A percentile compares a stretch with the other conserved stretches of the same genome.
These are phyloP conservation scores for Syzygium aromaticum DNA, from an alignment of 345 rosid genomes.

Conservation along the genomic window DNA sequence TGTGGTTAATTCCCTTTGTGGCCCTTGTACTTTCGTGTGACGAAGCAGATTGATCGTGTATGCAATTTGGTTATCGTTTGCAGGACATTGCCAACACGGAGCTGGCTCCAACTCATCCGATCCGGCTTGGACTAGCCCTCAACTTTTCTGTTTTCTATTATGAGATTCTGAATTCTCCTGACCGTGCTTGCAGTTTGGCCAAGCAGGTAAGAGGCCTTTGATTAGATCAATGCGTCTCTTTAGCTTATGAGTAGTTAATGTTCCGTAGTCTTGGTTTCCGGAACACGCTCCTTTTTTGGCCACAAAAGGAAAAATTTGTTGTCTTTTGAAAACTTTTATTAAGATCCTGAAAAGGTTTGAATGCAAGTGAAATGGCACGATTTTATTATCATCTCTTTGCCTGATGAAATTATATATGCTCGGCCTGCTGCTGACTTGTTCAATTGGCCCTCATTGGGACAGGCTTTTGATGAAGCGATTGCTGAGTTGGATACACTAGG, in stretches of 20 bases:
- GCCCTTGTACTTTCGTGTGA: background rate
- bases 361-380: background rate
- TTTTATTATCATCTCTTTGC: background rate
- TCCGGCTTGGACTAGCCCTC: conserved; percentile 82
- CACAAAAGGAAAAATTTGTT: background rate
- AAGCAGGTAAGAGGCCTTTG: conserved; percentile 46
- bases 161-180: conserved; percentile 88
- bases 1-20: background rate
- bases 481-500: conserved; percentile 92
- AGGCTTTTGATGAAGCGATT: conserved; percentile 93
- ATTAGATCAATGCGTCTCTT: background rate
- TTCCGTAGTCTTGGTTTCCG: background rate
- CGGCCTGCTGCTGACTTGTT: background rate
- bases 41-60: background rate
- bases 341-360: background rate
- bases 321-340: background rate
- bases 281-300: background rate
- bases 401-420: background rate
- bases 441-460: background rate
- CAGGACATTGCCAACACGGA: conserved; percentile 86
- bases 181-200: conserved; percentile 89
- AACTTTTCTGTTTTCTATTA: conserved; percentile 91
- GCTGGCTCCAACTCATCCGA: conserved; percentile 85
- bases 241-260: background rate
- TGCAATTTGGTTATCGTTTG: background rate